Conservation (phyloP, 306 rosid species). For the Gleditsia sinensis region DNA sequence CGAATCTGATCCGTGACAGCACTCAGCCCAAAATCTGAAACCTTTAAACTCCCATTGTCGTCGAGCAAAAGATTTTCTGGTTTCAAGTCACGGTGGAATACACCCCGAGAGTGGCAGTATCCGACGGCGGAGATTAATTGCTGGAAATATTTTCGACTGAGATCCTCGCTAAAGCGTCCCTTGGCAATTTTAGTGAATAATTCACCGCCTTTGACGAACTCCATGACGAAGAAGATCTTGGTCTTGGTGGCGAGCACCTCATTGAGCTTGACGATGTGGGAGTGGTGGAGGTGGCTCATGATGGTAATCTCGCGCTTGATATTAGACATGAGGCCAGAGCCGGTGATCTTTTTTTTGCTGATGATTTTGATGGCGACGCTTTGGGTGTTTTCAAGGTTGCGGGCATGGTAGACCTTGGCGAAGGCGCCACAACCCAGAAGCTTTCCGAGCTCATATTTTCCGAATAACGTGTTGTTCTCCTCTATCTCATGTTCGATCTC, state of each 20-base stretch:
- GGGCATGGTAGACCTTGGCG: conserved; percentile 77
- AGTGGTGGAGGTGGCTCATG: conserved; percentile 66
- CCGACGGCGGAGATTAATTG: conserved; percentile 75
- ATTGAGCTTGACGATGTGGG: conserved; percentile 64
- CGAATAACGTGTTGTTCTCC: conserved; percentile 42
- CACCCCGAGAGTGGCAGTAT: conserved; percentile 67
- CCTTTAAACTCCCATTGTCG: conserved; percentile 54
- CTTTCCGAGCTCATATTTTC: conserved; percentile 64
- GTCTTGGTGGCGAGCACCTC: conserved; percentile 69
- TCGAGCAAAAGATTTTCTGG: conserved; percentile 72
- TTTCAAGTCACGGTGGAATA: conserved; percentile 75
- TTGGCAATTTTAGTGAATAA: conserved; percentile 53
- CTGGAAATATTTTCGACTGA: conserved; percentile 52
- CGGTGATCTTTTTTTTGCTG: conserved; percentile 60
- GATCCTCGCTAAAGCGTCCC: conserved; percentile 58
- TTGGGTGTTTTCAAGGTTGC: conserved; percentile 46
- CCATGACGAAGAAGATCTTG: conserved; percentile 71
- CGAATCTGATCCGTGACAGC: conserved; percentile 59
- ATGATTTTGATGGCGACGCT: conserved; percentile 70
- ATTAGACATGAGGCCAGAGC: conserved; percentile 39
- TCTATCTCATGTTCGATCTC: conserved; percentile 23
- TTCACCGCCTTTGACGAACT: conserved; percentile 73
- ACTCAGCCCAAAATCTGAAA: conserved; percentile 75
- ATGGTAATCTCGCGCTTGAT: conserved; percentile 69
- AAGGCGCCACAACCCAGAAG: conserved; percentile 83